Evolutionary conservation across 106 monocot genomes (phyloP).

Genomic region (Dioscorea zingiberensis): DNA sequence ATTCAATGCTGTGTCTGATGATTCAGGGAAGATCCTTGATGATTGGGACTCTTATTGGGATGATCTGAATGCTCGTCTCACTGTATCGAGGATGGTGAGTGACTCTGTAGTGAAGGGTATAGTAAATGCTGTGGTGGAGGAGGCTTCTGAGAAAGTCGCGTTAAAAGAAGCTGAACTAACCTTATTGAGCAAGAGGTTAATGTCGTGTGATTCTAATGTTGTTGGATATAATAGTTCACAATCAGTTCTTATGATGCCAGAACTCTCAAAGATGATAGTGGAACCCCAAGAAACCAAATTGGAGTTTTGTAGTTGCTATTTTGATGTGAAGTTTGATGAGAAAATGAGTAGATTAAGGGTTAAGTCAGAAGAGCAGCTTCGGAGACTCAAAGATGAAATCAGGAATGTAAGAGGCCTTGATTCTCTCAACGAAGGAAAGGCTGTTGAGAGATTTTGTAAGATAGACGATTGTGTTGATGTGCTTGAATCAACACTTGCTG

Average conservation of each 20-base stretch:
- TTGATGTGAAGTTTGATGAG: not conserved
- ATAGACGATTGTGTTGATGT: slow-evolving; percentile 14
- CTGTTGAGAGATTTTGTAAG: slow-evolving; percentile 5
- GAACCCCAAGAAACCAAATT: slow-evolving; percentile 2
- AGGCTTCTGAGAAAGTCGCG: slow-evolving; percentile 39
- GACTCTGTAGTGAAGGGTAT: slow-evolving; percentile 67
- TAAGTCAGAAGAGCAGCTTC: slow-evolving; percentile 29
- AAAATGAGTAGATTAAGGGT: slow-evolving; percentile 10
- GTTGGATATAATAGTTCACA: not conserved
- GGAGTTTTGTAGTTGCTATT: not conserved
- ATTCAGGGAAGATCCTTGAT: slow-evolving; percentile 31
- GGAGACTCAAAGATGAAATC: slow-evolving; percentile 17
- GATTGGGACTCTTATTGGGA: slow-evolving; percentile 62
- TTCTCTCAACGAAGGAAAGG: slow-evolving; percentile 3
- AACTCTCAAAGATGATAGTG: not conserved
- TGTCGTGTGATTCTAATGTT: slow-evolving; percentile 14
- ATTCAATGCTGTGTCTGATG: not conserved
- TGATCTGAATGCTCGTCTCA: slow-evolving; percentile 48
- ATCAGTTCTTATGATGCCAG: not conserved
- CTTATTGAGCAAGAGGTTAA: slow-evolving; percentile 26
- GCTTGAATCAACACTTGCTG: slow-evolving; percentile 3
- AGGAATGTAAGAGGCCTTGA: not conserved
- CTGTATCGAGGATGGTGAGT: slow-evolving; percentile 76
- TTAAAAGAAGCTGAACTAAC: slow-evolving; percentile 46
- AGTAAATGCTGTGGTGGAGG: slow-evolving; percentile 54